A percentile compares a stretch with the other conserved stretches of the same genome.
phyloP scores from a whole-genome alignment of 177 flowering plant species.

The Tripterygium wilfordii region DNA sequence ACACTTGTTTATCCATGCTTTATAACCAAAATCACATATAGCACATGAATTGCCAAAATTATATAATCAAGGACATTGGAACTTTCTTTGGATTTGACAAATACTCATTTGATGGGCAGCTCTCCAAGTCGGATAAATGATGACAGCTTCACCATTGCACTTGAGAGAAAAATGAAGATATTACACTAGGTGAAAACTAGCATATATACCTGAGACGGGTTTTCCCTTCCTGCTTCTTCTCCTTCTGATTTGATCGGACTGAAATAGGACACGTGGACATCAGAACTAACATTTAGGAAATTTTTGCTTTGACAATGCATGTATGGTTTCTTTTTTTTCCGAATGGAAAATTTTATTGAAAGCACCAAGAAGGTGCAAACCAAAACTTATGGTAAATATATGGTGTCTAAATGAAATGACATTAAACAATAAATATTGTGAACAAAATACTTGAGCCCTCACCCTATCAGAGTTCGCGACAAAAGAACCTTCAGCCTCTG shows the following conservation, averaged over 20 bases:
- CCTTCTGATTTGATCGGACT: constrained; percentile 43
- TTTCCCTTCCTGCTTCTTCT: constrained; percentile 64
- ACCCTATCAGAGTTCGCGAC: constrained; percentile 59
- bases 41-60: no score
- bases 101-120: no score
- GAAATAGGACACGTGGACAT: constrained; percentile 6
- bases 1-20: no score
- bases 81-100: no score
- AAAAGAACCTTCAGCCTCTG: constrained; percentile 70
- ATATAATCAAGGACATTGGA: no score
- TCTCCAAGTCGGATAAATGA: no score
- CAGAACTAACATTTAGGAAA: constrained; percentile 5
- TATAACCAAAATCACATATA: no score
- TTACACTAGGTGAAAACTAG: not conserved
- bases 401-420: not conserved
- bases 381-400: no score
- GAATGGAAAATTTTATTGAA: no score
- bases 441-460: constrained; percentile 10
- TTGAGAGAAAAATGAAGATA: no score
- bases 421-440: not conserved
- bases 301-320: not conserved
- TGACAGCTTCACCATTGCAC: no score
- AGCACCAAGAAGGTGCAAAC: not conserved
- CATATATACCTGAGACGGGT: not conserved
- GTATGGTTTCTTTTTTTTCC: no score